These are phyloP conservation scores for Trematosphaeria pertusa DNA, from an alignment of 2,329 filamentous ascomycete genomes.

Conservation along the genomic window DNA sequence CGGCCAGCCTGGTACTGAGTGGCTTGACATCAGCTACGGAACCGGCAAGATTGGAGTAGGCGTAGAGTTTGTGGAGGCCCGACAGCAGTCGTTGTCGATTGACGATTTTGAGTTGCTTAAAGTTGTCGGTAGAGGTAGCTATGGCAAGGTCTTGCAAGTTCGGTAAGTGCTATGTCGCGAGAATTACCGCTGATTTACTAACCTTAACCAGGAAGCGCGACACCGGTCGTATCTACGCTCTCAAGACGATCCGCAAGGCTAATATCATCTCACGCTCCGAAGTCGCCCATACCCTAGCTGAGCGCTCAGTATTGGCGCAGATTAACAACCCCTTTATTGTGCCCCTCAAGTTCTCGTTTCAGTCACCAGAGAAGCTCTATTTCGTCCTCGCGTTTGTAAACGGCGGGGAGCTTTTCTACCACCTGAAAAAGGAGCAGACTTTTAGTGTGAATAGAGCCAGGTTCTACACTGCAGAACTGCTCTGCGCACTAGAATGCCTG, in stretches of 20 bases:
- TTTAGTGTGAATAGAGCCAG: constrained; percentile 92
- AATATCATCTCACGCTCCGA: too few species aligned
- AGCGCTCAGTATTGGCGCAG: too few species aligned
- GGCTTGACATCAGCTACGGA: constrained; percentile 90
- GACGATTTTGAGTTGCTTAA: constrained; percentile 98
- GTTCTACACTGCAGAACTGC: constrained; percentile 96
- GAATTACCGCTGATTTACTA: constrained; percentile 13
- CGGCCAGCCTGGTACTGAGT: constrained; percentile 81
- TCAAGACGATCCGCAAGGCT: too few species aligned
- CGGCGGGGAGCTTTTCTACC: constrained; percentile 94
- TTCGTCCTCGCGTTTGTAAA: constrained; percentile 99
- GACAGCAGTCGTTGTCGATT: constrained; percentile 86
- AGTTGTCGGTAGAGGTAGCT: constrained; percentile 96
- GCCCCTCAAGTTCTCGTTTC: constrained; percentile 94
- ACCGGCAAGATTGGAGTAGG: constrained; percentile 88
- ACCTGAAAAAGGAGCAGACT: constrained; percentile 90
- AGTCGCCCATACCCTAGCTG: too few species aligned
- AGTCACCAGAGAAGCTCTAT: constrained; percentile 91
- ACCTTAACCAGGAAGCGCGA: too few species aligned
- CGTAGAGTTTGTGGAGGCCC: constrained; percentile 93
- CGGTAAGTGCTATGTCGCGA: constrained; percentile 57
- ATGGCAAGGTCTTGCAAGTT: constrained; percentile 99
- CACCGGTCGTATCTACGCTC: too few species aligned
- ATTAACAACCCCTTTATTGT: constrained; percentile 79
- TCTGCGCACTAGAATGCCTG: constrained; percentile 88